phyloP scores from a whole-genome alignment of 305 asterid genomes.

The Ilex paraguariensis region DNA sequence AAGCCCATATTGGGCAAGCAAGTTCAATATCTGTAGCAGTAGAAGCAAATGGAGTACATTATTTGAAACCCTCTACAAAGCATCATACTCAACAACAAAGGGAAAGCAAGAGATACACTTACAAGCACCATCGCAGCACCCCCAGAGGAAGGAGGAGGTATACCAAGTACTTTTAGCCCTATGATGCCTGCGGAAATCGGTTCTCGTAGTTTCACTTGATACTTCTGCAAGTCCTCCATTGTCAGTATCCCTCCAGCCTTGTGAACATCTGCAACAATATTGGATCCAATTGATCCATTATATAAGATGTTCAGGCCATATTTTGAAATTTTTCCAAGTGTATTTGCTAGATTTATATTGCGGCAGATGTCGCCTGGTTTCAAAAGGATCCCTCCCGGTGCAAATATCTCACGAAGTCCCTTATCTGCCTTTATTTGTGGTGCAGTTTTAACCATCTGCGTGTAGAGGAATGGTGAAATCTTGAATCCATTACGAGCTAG shows the following conservation, averaged over 20 bases:
- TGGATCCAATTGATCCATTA: conserved; percentile 46
- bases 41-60: background rate
- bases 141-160: conserved; percentile 82
- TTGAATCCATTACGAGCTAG: conserved; percentile 51
- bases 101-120: conserved; percentile 15
- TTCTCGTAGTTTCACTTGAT: conserved; percentile 41
- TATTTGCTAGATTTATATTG: conserved; percentile 41
- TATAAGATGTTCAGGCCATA: conserved; percentile 45
- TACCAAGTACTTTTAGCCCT: conserved; percentile 46
- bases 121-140: conserved; percentile 61
- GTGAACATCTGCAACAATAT: conserved; percentile 39
- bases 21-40: conserved; percentile 49
- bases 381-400: conserved; percentile 50
- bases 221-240: conserved; percentile 45
- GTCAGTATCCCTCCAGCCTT: conserved; percentile 52
- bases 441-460: conserved; percentile 44
- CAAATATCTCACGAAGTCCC: conserved; percentile 46
- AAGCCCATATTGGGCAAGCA: conserved; percentile 42
- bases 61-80: too few species aligned
- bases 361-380: conserved; percentile 37
- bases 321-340: conserved; percentile 31
- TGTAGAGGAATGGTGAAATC: conserved; percentile 50
- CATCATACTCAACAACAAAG: too few species aligned
- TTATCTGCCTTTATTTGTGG: conserved; percentile 36
- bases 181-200: conserved; percentile 29